These are phyloP conservation scores for Hura crepitans DNA, from an alignment of 441 rosid genomes.

Conservation along the genomic window DNA sequence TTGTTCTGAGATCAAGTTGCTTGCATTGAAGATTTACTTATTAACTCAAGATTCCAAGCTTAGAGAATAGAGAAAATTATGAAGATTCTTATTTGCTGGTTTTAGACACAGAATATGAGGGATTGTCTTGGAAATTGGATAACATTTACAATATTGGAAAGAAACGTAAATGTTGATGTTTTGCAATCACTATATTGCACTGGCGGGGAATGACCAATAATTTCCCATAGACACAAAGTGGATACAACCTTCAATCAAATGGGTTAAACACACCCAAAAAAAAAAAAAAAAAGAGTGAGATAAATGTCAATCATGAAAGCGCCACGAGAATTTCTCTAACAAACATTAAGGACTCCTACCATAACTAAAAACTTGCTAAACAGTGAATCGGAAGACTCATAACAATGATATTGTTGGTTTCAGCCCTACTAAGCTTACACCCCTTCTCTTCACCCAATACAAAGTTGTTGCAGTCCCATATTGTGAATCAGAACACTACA, in stretches of 20 bases:
- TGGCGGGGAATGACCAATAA: not conserved
- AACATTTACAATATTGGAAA: not conserved
- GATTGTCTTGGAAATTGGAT: no score
- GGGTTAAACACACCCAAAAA: no score
- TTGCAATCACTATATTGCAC: not conserved
- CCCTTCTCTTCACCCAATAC: no score
- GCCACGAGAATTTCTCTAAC: not conserved
- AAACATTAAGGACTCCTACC: no score
- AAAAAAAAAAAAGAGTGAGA: not conserved
- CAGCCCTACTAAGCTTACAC: no score
- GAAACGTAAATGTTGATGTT: not conserved
- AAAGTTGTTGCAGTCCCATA: no score
- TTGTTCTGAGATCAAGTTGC: not conserved
- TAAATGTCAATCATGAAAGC: not conserved
- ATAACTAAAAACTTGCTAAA: no score
- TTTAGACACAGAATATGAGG: not conserved
- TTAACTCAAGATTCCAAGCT: not conserved
- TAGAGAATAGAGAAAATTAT: not conserved
- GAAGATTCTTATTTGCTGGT: not conserved
- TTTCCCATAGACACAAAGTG: not conserved
- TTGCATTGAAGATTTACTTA: not conserved
- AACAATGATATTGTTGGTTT: no score
- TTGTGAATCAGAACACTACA: no score
- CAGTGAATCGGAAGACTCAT: no score
- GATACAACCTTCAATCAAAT: not conserved